Evolutionary conservation across 495 filamentous ascomycete genomes (phyloP).

Genomic region (Daldinia concentrica): DNA sequence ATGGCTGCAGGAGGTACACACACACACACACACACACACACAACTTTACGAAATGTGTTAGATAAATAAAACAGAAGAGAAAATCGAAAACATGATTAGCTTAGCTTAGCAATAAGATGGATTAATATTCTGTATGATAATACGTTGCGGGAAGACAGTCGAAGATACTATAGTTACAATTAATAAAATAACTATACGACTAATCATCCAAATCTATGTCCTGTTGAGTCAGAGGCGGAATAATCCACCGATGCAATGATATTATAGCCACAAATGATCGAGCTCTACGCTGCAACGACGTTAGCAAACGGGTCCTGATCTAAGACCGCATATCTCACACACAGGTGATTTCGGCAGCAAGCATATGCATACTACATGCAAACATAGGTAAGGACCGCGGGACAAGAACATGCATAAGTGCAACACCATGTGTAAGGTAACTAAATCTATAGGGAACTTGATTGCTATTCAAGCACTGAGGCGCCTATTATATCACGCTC

Average conservation of each 20-base stretch:
- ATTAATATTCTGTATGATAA: not conserved
- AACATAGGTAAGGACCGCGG: conserved; percentile 7
- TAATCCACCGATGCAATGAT: not conserved
- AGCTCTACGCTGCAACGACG: not conserved
- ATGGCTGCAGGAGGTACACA: not conserved
- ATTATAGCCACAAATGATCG: too few relatives aligned
- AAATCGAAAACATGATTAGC: not conserved
- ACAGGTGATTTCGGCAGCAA: conserved; percentile 14
- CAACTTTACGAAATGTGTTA: not conserved
- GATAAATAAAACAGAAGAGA: not conserved
- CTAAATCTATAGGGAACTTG: not conserved
- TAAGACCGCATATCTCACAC: conserved; percentile 14
- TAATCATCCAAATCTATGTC: not conserved
- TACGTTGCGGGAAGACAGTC: not conserved
- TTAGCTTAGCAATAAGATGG: not conserved
- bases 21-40: not conserved
- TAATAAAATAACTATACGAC: not conserved
- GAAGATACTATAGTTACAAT: not conserved
- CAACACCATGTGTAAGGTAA: not conserved
- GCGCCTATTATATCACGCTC: not conserved
- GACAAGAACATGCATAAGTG: not conserved
- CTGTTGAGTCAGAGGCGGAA: not conserved
- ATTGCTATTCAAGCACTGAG: not conserved
- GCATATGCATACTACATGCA: conserved; percentile 23
- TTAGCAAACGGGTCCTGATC: conserved; percentile 1